phyloP scores from a whole-genome alignment of 148 eudicot genomes.

The Persicaria tinctoria region DNA sequence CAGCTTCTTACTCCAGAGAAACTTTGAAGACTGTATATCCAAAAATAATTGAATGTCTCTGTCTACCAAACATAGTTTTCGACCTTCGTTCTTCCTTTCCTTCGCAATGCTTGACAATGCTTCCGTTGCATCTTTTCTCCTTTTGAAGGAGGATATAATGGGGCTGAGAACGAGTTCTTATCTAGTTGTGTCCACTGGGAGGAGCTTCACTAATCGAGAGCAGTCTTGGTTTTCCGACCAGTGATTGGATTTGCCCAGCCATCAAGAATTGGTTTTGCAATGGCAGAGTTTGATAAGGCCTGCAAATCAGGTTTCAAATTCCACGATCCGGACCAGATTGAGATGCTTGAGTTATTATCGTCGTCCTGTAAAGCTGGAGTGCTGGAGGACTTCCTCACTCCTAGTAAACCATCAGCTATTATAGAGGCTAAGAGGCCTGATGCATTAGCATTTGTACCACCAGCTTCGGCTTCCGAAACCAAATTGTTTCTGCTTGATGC shows the following conservation, averaged over 20 bases:
- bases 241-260: constrained; percentile 69
- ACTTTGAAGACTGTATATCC: constrained; percentile 1
- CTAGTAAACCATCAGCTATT: constrained; percentile 30
- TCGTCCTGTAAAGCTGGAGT: constrained; percentile 66
- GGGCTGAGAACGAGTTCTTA: background rate
- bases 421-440: constrained; percentile 36
- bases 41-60: constrained; percentile 3
- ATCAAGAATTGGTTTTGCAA: constrained; percentile 65
- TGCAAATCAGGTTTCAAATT: constrained; percentile 73
- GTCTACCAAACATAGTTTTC: constrained; percentile 2
- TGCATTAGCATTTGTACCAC: constrained; percentile 24
- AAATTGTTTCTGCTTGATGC: constrained; percentile 49
- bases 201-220: constrained; percentile 52
- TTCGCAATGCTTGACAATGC: constrained; percentile 9
- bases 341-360: constrained; percentile 33
- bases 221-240: constrained; percentile 62
- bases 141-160: background rate
- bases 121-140: background rate
- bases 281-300: constrained; percentile 56
- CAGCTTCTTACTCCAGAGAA: background rate
- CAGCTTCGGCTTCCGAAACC: constrained; percentile 40
- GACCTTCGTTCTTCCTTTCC: background rate
- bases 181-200: background rate
- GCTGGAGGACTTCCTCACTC: constrained; percentile 81
- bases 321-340: constrained; percentile 68